A percentile compares a stretch with the other conserved stretches of the same genome.
These are phyloP conservation scores for Daedaleopsis sinensis DNA, from an alignment of 768 basidiomycete species.

Conservation along the genomic window DNA sequence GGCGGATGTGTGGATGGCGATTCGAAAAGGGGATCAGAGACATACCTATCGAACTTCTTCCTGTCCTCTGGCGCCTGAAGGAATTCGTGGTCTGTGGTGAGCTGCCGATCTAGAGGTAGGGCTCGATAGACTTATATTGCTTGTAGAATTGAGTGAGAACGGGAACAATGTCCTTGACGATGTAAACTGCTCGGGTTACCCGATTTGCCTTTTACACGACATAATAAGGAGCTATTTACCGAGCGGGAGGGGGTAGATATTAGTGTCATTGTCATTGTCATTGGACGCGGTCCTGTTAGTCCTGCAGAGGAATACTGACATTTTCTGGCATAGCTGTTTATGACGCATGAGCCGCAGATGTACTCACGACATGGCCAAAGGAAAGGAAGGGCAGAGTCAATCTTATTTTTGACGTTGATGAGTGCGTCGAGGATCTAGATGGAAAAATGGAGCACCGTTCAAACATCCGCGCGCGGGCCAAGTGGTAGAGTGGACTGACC, in stretches of 20 bases:
- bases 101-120: constrained; percentile 93
- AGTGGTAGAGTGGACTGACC: constrained; percentile 45
- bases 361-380: constrained; percentile 91
- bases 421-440: constrained; percentile 81
- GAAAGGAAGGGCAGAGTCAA: constrained; percentile 97
- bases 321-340: constrained; percentile 99
- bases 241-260: constrained; percentile 97
- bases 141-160: constrained; percentile 94
- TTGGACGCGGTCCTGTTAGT: constrained; percentile 77
- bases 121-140: constrained; percentile 99
- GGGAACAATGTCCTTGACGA: constrained; percentile 98
- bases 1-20: not conserved
- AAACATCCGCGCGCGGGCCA: not conserved
- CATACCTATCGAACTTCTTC: constrained; percentile 78
- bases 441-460: not conserved
- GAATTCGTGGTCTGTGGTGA: constrained; percentile 82
- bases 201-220: not conserved
- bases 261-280: constrained; percentile 80
- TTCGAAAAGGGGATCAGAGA: not conserved
- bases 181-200: constrained; percentile 74
- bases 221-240: constrained; percentile 56
- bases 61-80: constrained; percentile 91
- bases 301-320: constrained; percentile 93
- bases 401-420: constrained; percentile 99
- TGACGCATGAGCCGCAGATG: constrained; percentile 97